Conservation (phyloP, 768 basidiomycete species). For the Panaeolus cyanescens region DNA sequence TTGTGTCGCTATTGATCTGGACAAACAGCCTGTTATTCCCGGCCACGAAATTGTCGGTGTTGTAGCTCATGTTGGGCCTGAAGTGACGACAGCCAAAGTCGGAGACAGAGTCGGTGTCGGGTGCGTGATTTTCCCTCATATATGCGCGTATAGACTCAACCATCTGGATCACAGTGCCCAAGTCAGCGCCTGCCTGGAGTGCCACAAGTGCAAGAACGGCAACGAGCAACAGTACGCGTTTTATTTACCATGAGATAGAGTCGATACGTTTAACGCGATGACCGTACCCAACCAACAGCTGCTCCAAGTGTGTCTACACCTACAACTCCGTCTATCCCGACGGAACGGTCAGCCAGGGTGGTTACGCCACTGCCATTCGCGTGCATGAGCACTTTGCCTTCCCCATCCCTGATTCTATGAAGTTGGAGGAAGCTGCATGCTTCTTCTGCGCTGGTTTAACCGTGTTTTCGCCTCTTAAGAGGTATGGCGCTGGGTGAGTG, state of each 20-base stretch:
- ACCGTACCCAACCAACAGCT: slow-evolving; percentile 26
- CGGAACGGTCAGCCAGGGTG: slow-evolving; percentile 42
- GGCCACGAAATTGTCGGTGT: slow-evolving; percentile 61
- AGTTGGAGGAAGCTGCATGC: slow-evolving; percentile 56
- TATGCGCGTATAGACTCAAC: background rate
- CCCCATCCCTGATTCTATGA: slow-evolving; percentile 55
- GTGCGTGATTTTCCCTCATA: slow-evolving; percentile 14
- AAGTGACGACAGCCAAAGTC: slow-evolving; percentile 54
- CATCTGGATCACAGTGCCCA: slow-evolving; percentile 48
- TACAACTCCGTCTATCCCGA: slow-evolving; percentile 44
- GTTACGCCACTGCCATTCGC: slow-evolving; percentile 49
- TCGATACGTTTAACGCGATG: background rate
- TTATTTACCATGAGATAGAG: background rate
- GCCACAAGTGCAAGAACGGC: slow-evolving; percentile 47
- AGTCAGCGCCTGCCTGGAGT: slow-evolving; percentile 46
- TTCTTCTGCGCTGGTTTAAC: slow-evolving; percentile 71
- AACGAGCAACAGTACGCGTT: slow-evolving; percentile 52
- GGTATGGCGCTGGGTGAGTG: slow-evolving; percentile 43
- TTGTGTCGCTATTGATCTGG: background rate
- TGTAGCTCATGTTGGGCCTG: slow-evolving; percentile 52
- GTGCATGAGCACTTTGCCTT: slow-evolving; percentile 58
- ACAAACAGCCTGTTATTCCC: slow-evolving; percentile 33
- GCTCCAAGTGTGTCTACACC: slow-evolving; percentile 39
- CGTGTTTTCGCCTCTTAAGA: slow-evolving; percentile 58
- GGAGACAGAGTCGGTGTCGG: slow-evolving; percentile 57